Evolutionary conservation across 371 early-diverging fungal species (phyloP).

Genomic region (Lichtheimia ramosa): DNA sequence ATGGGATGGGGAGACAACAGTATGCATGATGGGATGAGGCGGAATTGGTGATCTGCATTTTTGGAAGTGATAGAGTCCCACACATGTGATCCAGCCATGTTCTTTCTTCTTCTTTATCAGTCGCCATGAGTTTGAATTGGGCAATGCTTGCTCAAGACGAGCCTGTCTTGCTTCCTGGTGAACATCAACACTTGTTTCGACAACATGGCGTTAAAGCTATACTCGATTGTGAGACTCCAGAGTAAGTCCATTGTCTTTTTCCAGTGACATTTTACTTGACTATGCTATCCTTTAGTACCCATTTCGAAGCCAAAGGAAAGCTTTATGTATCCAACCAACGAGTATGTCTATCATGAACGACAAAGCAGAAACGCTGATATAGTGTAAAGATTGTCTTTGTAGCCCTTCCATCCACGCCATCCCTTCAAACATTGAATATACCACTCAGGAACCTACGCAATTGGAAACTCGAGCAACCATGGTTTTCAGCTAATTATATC

Average conservation of each 20-base stretch:
- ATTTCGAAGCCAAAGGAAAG: constrained; percentile 38
- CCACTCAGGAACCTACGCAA: constrained; percentile 44
- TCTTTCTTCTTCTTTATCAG: not conserved
- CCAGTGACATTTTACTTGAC: no score
- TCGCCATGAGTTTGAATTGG: constrained; percentile 56
- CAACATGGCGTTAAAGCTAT: constrained; percentile 34
- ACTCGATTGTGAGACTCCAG: constrained; percentile 32
- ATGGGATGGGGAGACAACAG: no score
- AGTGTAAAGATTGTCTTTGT: constrained; percentile 36
- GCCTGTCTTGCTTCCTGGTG: constrained; percentile 50
- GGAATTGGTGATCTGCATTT: no score
- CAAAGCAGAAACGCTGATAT: not conserved
- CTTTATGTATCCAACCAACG: constrained; percentile 49
- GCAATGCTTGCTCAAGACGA: constrained; percentile 43
- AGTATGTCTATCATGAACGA: constrained; percentile 17
- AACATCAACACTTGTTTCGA: constrained; percentile 41
- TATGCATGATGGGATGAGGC: not conserved
- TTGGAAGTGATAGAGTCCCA: no score
- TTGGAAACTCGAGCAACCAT: constrained; percentile 53
- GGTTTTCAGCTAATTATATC: constrained; percentile 62
- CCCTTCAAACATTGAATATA: constrained; percentile 44
- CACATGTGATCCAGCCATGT: no score
- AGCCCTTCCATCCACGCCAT: constrained; percentile 18
- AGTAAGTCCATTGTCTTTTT: constrained; percentile 14
- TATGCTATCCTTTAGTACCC: constrained; percentile 36